These are phyloP conservation scores for Penicillium sp. DNA, from an alignment of 2,329 filamentous ascomycete genomes.

Conservation along the genomic window DNA sequence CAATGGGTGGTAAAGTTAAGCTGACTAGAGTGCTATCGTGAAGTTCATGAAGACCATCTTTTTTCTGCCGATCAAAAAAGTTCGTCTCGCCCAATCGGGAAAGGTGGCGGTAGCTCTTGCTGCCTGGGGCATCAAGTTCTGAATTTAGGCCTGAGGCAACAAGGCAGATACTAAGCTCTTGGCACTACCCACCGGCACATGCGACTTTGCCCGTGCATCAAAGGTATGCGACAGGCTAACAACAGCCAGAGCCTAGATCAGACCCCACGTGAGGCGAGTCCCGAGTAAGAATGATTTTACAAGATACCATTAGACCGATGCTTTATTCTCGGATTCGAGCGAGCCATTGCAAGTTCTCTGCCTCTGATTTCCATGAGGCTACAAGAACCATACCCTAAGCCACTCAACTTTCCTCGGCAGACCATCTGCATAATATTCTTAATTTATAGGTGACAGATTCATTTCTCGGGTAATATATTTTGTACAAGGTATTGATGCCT, in stretches of 20 bases:
- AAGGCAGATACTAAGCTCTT: background rate
- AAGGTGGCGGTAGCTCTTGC: slow-evolving; percentile 23
- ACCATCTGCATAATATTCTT: background rate
- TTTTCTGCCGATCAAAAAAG: slow-evolving; percentile 32
- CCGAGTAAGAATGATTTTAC: no score
- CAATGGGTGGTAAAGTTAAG: background rate
- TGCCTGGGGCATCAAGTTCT: slow-evolving; percentile 20
- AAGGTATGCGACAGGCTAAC: background rate
- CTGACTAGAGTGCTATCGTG: slow-evolving; percentile 12
- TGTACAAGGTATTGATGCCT: background rate
- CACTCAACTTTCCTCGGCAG: background rate
- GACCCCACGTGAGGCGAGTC: background rate
- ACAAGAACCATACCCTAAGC: background rate
- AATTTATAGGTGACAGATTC: background rate
- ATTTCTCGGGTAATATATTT: background rate
- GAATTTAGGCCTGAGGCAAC: background rate
- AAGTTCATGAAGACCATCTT: slow-evolving; percentile 26
- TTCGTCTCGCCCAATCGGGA: slow-evolving; percentile 22
- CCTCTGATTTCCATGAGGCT: background rate
- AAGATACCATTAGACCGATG: background rate
- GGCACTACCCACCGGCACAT: background rate
- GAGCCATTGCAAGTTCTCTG: background rate
- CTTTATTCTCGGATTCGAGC: background rate
- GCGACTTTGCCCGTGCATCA: background rate
- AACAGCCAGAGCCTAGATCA: background rate